Percentiles rank a stretch among this genome's conserved stretches.
Evolutionary conservation across 495 filamentous ascomycete species (phyloP).

Genomic region (Copromyces sp.): DNA sequence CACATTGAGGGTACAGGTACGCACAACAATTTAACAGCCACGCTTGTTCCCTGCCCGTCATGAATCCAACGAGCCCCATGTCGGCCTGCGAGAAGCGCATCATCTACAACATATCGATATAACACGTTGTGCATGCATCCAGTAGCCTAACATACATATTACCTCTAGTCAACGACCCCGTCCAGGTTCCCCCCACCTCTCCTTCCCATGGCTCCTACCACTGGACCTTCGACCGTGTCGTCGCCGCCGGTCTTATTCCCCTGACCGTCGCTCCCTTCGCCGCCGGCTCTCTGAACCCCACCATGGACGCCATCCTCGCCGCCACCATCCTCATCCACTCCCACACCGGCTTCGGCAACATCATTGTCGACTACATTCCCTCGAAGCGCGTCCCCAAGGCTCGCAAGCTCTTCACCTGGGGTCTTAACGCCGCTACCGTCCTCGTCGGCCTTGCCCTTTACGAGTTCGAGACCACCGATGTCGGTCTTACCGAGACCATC

Average conservation of each 20-base stretch:
- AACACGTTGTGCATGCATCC: not conserved
- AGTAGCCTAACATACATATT: not conserved
- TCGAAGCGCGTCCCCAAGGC: conserved; percentile 54
- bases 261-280: conserved; percentile 87
- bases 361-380: conserved; percentile 89
- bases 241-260: conserved; percentile 71
- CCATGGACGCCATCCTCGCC: conserved; percentile 77
- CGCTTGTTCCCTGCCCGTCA: not conserved
- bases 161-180: conserved; percentile 73
- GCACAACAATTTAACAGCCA: conserved; percentile 11
- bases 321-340: conserved; percentile 79
- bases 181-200: conserved; percentile 56
- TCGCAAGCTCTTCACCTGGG: conserved; percentile 57
- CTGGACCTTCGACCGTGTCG: conserved; percentile 88
- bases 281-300: conserved; percentile 78
- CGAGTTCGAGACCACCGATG: conserved; percentile 99
- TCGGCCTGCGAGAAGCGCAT: not conserved
- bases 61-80: not conserved
- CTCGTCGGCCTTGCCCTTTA: conserved; percentile 82
- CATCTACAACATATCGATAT: not conserved
- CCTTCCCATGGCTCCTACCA: conserved; percentile 89
- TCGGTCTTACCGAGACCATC: conserved; percentile 81
- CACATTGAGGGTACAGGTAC: conserved; percentile 68
- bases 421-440: conserved; percentile 65
- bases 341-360: conserved; percentile 84